Conservation (phyloP, 495 filamentous ascomycete species). For the Hyaloscypha finlandica region DNA sequence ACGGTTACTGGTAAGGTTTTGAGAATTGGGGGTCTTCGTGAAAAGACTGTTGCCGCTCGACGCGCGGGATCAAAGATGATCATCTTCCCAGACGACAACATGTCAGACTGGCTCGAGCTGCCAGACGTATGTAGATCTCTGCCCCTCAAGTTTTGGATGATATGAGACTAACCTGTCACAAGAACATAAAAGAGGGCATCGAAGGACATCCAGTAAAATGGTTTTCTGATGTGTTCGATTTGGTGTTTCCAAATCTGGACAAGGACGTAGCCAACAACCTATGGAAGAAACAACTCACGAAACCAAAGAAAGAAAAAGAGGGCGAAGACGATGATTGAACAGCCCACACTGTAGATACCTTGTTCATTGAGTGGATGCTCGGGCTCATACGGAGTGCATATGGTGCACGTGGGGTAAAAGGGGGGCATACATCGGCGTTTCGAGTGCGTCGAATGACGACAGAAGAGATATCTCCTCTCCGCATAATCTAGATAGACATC, state of each 20-base stretch:
- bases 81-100: conserved; percentile 93
- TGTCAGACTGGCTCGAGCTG: conserved; percentile 95
- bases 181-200: conserved; percentile 98
- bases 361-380: conserved; percentile 14
- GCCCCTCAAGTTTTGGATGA: conserved; percentile 3
- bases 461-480: conserved; percentile 26
- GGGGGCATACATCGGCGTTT: conserved; percentile 21
- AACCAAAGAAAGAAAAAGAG: conserved; percentile 46
- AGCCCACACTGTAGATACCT: conserved; percentile 24
- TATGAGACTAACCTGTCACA: conserved; percentile 28
- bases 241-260: conserved; percentile 87
- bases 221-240: conserved; percentile 92
- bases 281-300: conserved; percentile 71
- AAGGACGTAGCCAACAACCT: conserved; percentile 65
- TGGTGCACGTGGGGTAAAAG: background rate
- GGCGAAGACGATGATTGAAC: conserved; percentile 40
- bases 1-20: conserved; percentile 98
- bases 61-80: conserved; percentile 93
- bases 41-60: conserved; percentile 98
- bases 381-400: background rate
- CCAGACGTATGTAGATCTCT: conserved; percentile 72
- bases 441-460: conserved; percentile 18
- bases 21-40: conserved; percentile 90
- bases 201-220: conserved; percentile 87
- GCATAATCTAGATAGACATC: conserved; percentile 20